Evolutionary conservation across 305 asterid genomes (phyloP).

Genomic region (Ajuga reptans): DNA sequence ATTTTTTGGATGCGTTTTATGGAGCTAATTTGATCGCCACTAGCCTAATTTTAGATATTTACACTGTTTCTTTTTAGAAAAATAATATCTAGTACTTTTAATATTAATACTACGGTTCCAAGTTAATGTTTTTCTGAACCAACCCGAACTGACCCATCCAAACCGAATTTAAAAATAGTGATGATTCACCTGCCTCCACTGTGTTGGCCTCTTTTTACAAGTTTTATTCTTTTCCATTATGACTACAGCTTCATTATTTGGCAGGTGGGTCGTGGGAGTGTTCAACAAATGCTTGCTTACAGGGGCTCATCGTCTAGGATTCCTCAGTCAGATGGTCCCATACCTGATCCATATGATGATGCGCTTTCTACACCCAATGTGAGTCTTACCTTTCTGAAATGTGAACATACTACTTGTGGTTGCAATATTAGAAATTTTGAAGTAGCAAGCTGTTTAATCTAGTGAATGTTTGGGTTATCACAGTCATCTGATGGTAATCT

Average conservation of each 20-base stretch:
- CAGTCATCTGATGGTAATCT: conserved; percentile 10
- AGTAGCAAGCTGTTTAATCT: background rate
- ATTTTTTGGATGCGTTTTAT: too few relatives aligned
- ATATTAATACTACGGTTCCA: too few relatives aligned
- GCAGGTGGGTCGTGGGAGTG: conserved; percentile 41
- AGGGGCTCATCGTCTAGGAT: conserved; percentile 35
- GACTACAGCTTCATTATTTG: conserved; percentile 15
- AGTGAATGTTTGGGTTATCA: background rate
- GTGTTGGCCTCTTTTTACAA: background rate
- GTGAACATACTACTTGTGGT: background rate
- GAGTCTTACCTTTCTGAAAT: conserved; percentile 17
- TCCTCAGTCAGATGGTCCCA: conserved; percentile 81
- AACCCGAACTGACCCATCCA: too few relatives aligned
- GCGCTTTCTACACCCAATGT: conserved; percentile 84
- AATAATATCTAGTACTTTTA: too few relatives aligned
- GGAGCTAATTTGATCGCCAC: too few relatives aligned
- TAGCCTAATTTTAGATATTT: too few relatives aligned
- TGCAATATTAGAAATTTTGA: background rate
- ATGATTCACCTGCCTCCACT: conserved; percentile 9
- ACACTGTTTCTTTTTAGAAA: too few relatives aligned
- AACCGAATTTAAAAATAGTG: background rate
- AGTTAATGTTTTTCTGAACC: too few relatives aligned
- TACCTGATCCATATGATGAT: conserved; percentile 82
- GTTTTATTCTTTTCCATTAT: conserved; percentile 1
- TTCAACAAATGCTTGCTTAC: conserved; percentile 23